Conservation (phyloP, 129 eudicot species). For the Lactuca saligna region DNA sequence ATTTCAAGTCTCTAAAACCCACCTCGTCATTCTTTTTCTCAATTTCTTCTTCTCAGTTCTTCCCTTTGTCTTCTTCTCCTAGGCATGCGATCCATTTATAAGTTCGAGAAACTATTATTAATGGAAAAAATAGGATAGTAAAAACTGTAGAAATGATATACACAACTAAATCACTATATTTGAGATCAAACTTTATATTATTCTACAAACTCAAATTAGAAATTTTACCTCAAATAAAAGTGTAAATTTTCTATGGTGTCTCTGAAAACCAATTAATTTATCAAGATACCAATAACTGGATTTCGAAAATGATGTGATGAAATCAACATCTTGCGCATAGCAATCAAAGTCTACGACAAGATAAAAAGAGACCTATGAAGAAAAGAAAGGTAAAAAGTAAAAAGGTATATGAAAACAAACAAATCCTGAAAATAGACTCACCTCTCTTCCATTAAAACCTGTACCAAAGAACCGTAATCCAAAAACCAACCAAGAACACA, state of each 20-base stretch:
- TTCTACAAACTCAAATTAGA: constrained; percentile 19
- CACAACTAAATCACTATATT: constrained; percentile 6
- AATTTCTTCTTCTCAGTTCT: no score
- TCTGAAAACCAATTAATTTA: background rate
- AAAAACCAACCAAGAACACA: constrained; percentile 6
- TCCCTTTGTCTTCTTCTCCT: no score
- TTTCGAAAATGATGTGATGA: no score
- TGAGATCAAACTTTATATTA: constrained; percentile 21
- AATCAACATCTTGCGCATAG: no score
- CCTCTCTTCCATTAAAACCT: constrained; percentile 48
- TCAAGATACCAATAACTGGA: no score
- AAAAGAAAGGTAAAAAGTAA: constrained; percentile 36
- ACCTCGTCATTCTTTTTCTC: no score
- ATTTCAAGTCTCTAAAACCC: no score
- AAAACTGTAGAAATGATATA: background rate
- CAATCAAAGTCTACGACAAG: no score
- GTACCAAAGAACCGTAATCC: constrained; percentile 50
- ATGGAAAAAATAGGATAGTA: background rate
- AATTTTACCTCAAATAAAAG: background rate
- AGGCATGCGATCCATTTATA: background rate
- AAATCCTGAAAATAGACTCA: constrained; percentile 65
- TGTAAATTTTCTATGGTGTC: background rate
- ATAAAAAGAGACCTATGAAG: constrained; percentile 42
- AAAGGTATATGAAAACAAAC: constrained; percentile 51
- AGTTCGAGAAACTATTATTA: background rate